These are phyloP conservation scores for Venturia nashicola DNA, from an alignment of 2,329 filamentous ascomycete genomes.

Conservation along the genomic window DNA sequence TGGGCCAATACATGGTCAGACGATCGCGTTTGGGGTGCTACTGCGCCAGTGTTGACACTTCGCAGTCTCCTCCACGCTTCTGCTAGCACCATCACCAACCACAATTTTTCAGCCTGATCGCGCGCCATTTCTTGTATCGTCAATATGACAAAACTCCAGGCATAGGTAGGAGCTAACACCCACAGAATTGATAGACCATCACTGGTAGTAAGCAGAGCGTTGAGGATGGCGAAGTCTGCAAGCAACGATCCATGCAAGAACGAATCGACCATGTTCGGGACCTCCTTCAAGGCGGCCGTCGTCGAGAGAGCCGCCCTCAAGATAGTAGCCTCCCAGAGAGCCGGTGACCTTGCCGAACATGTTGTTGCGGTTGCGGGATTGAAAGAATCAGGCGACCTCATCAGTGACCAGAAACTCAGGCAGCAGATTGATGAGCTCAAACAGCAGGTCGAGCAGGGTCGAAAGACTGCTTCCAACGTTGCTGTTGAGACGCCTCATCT, in stretches of 20 bases:
- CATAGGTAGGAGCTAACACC: not conserved
- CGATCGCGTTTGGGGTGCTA: not conserved
- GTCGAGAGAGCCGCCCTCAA: too few relatives aligned
- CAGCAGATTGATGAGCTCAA: not conserved
- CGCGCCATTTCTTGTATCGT: not conserved
- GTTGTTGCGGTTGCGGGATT: not conserved
- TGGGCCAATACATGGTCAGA: not conserved
- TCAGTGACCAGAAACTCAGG: not conserved
- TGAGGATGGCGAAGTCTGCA: not conserved
- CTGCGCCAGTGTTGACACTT: not conserved
- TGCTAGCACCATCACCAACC: not conserved
- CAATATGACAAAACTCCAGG: not conserved
- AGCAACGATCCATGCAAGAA: not conserved
- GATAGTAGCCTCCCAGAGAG: too few relatives aligned
- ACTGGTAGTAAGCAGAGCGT: not conserved
- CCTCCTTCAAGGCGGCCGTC: not conserved
- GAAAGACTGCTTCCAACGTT: too few relatives aligned
- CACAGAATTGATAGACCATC: not conserved
- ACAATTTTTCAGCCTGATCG: not conserved
- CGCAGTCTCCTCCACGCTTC: not conserved
- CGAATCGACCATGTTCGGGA: not conserved
- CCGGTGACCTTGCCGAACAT: not conserved
- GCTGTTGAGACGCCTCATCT: too few relatives aligned
- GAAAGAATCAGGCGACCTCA: not conserved
- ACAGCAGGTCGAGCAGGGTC: not conserved